A percentile compares a stretch with the other conserved stretches of the same genome.
These are phyloP conservation scores for Voacanga thouarsii DNA, from an alignment of 257 asterid species.

Conservation along the genomic window DNA sequence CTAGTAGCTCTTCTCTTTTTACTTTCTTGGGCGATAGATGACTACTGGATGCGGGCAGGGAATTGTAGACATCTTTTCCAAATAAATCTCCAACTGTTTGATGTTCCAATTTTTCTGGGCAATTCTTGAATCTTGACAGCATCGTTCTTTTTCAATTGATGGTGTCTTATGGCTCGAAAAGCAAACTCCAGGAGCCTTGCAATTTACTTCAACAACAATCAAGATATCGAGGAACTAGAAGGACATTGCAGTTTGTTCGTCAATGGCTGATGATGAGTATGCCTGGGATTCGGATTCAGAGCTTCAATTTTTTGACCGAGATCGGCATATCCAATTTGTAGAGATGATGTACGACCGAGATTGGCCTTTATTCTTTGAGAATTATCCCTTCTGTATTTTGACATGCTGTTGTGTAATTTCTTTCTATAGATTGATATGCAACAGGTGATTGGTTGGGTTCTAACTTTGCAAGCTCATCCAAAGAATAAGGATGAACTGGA, in stretches of 20 bases:
- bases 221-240: background rate
- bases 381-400: too few species aligned
- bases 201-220: background rate
- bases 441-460: conserved; percentile 69
- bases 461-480: conserved; percentile 82
- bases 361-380: background rate
- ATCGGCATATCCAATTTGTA: conserved; percentile 64
- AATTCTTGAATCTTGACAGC: too few species aligned
- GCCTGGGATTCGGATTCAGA: conserved; percentile 22
- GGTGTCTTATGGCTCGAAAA: too few species aligned
- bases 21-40: too few species aligned
- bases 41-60: too few species aligned
- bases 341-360: conserved; percentile 83
- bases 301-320: conserved; percentile 50
- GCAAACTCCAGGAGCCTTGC: too few species aligned
- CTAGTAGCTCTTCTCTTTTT: too few species aligned
- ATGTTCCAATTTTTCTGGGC: too few species aligned
- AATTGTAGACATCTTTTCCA: too few species aligned
- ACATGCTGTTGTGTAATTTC: background rate
- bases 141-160: too few species aligned
- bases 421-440: conserved; percentile 65
- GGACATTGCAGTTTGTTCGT: background rate
- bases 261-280: conserved; percentile 24
- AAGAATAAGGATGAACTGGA: conserved; percentile 38
- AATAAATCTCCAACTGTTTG: too few species aligned